Conservation (phyloP, 1,284 basidiomycete genomes). For the Pholiota adiposa region DNA sequence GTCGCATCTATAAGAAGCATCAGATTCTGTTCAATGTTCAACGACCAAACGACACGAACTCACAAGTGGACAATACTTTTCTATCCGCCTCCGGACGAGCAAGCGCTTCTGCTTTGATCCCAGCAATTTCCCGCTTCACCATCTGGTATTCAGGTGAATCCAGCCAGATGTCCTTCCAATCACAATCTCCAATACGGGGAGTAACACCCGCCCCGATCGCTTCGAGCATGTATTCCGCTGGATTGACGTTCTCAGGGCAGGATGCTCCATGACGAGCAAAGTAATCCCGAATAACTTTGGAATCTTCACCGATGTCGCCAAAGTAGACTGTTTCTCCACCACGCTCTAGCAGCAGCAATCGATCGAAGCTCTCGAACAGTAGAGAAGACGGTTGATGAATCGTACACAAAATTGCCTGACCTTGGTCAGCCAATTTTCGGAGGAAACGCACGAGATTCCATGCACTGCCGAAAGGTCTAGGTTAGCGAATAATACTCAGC, state of each 20-base stretch:
- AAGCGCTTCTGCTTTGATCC: constrained; percentile 48
- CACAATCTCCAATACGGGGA: constrained; percentile 64
- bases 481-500: not conserved
- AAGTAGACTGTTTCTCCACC: constrained; percentile 82
- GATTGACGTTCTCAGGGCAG: constrained; percentile 66
- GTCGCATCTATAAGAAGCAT: constrained; percentile 62
- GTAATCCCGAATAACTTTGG: constrained; percentile 64
- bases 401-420: constrained; percentile 79
- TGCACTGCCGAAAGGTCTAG: constrained; percentile 47
- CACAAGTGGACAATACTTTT: constrained; percentile 49
- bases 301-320: constrained; percentile 77
- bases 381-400: constrained; percentile 63
- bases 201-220: constrained; percentile 79
- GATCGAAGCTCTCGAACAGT: constrained; percentile 78
- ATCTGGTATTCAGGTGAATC: constrained; percentile 51
- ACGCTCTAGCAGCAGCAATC: constrained; percentile 64
- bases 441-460: constrained; percentile 87
- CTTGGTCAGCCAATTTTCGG: constrained; percentile 82
- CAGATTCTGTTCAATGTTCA: not conserved
- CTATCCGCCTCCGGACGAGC: constrained; percentile 40
- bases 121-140: constrained; percentile 45
- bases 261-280: constrained; percentile 69
- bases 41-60: no score
- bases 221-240: constrained; percentile 66
- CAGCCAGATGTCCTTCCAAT: constrained; percentile 82